Percentiles rank a stretch among this genome's conserved stretches.
phyloP scores from a whole-genome alignment of 805 yeast genomes.

The Candida germanica region DNA sequence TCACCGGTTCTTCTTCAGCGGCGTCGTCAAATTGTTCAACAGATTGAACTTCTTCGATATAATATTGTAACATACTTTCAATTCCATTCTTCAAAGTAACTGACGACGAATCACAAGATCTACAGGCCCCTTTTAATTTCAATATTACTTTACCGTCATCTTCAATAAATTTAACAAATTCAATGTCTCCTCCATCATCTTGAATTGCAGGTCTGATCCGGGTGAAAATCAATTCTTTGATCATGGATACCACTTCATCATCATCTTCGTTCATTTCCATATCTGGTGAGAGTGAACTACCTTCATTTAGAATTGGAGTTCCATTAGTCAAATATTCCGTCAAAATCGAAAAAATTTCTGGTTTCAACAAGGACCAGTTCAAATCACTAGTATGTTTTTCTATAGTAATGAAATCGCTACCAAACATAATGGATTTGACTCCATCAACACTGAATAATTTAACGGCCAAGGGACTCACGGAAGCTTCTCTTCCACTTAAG shows the following conservation, averaged over 20 bases:
- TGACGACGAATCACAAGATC: conserved; percentile 66
- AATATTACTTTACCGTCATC: conserved; percentile 56
- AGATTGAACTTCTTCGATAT: conserved; percentile 62
- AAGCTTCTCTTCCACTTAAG: conserved; percentile 71
- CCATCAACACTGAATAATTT: conserved; percentile 76
- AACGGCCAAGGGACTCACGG: conserved; percentile 71
- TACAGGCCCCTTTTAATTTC: conserved; percentile 65
- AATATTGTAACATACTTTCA: conserved; percentile 67
- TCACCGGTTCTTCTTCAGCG: not conserved
- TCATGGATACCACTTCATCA: conserved; percentile 63
- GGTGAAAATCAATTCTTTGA: conserved; percentile 66
- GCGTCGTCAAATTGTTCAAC: conserved; percentile 53
- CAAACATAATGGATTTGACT: conserved; percentile 71
- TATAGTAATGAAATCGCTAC: conserved; percentile 78
- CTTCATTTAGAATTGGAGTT: conserved; percentile 47
- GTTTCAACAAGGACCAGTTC: conserved; percentile 60
- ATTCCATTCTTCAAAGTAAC: conserved; percentile 68
- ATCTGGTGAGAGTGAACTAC: conserved; percentile 27
- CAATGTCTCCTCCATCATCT: conserved; percentile 76
- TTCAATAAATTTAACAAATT: conserved; percentile 55
- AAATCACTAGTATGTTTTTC: conserved; percentile 55
- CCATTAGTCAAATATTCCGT: conserved; percentile 57
- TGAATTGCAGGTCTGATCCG: conserved; percentile 71
- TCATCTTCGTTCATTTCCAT: conserved; percentile 55
- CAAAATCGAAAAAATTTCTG: conserved; percentile 59